Percentiles rank a stretch among this genome's conserved stretches.
Evolutionary conservation across 495 filamentous ascomycete species (phyloP).

Genomic region (Entonaema liquescens): DNA sequence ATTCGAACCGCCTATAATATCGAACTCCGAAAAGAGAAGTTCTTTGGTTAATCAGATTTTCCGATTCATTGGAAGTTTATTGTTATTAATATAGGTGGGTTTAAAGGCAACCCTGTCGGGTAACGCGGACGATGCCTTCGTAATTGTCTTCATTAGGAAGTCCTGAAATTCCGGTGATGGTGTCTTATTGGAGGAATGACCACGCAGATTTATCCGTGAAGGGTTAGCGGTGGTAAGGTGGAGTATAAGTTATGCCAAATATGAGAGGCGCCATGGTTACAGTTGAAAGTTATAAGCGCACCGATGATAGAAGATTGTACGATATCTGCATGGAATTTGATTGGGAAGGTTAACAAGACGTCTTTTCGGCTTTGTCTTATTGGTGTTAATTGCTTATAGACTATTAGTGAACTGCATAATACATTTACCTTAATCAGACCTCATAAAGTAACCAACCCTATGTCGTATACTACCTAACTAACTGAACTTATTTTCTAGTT

Average conservation of each 20-base stretch:
- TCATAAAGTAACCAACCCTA: neutral
- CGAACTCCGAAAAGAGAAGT: constrained; percentile 9
- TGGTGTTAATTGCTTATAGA: neutral
- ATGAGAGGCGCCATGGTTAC: neutral
- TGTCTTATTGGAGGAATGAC: constrained; percentile 31
- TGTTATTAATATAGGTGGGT: constrained; percentile 2
- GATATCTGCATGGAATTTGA: neutral
- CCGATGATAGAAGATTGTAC: neutral
- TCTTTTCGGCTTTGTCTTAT: neutral
- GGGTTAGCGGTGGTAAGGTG: constrained; percentile 22
- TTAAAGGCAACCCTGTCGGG: neutral
- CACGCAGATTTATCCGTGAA: constrained; percentile 9
- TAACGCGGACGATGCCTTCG: constrained; percentile 4
- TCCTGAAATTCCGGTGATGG: neutral
- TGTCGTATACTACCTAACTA: neutral
- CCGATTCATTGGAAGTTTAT: neutral
- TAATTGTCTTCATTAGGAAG: constrained; percentile 12
- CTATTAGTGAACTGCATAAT: neutral
- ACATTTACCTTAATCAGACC: neutral
- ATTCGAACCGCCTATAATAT: neutral
- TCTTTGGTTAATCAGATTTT: neutral
- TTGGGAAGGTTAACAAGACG: neutral
- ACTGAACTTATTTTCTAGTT: no score
- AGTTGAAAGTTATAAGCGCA: constrained; percentile 7
- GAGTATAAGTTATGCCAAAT: neutral